Conservation (phyloP, 129 eudicot species). For the Pittosporum tobira region DNA sequence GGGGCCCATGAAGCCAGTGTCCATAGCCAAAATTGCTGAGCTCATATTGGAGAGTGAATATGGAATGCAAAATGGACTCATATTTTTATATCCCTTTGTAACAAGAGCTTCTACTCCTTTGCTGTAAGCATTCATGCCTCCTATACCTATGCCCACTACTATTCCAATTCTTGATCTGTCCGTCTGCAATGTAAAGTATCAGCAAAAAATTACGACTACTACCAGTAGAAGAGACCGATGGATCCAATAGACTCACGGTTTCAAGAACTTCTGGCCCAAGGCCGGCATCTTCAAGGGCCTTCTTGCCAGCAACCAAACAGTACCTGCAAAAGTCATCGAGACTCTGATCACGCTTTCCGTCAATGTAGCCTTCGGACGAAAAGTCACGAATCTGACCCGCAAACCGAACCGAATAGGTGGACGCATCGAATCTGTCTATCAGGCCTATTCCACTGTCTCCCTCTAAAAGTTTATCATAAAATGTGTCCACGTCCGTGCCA, state of each 20-base stretch:
- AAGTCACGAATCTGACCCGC: slow-evolving; percentile 56
- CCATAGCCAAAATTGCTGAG: slow-evolving; percentile 63
- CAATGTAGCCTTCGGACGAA: slow-evolving; percentile 50
- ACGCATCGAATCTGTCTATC: slow-evolving; percentile 46
- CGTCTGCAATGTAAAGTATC: too few relatives aligned
- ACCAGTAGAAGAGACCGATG: neutral
- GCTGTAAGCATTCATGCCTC: slow-evolving; percentile 49
- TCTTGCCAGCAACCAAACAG: slow-evolving; percentile 61
- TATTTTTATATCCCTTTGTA: slow-evolving; percentile 52
- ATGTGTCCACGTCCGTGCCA: slow-evolving; percentile 46
- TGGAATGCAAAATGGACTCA: slow-evolving; percentile 61
- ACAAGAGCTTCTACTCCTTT: slow-evolving; percentile 51
- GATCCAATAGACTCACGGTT: slow-evolving; percentile 28
- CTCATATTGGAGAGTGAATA: slow-evolving; percentile 61
- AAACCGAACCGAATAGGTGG: slow-evolving; percentile 37
- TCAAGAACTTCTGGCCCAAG: slow-evolving; percentile 46
- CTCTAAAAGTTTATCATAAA: slow-evolving; percentile 46
- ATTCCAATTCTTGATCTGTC: slow-evolving; percentile 57
- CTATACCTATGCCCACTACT: slow-evolving; percentile 67
- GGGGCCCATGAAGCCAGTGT: slow-evolving; percentile 71
- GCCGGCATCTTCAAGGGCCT: slow-evolving; percentile 46
- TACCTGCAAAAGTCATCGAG: slow-evolving; percentile 56
- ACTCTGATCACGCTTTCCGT: slow-evolving; percentile 48
- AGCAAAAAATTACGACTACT: too few relatives aligned
- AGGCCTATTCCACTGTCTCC: slow-evolving; percentile 49